A percentile compares a stretch with the other conserved stretches of the same genome.
phyloP scores from a whole-genome alignment of 1,284 basidiomycete genomes.

The Sporisorium graminicola region DNA sequence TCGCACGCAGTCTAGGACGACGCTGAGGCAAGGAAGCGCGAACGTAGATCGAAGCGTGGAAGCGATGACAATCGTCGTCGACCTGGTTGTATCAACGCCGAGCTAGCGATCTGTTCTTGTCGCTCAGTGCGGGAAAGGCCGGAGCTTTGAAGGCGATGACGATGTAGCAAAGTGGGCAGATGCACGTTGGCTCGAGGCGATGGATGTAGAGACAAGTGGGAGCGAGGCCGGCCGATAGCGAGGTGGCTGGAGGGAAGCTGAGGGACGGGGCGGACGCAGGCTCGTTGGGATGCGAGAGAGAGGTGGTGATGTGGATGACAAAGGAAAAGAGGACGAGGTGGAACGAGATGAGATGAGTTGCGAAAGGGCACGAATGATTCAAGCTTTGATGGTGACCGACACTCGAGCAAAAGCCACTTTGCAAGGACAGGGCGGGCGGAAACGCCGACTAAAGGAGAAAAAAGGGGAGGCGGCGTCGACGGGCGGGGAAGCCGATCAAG shows the following conservation, averaged over 20 bases:
- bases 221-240: neutral
- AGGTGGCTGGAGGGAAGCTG: neutral
- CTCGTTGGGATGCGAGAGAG: neutral
- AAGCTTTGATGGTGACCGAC: constrained; percentile 1
- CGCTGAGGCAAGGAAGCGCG: neutral
- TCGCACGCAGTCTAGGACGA: neutral
- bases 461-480: neutral
- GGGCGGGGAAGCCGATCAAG: constrained; percentile 5
- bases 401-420: neutral
- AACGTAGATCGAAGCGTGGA: too few species aligned
- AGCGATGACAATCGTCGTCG: too few species aligned
- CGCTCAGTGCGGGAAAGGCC: neutral
- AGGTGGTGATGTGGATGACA: neutral
- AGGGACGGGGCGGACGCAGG: too few species aligned
- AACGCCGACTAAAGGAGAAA: neutral
- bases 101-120: neutral
- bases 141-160: neutral
- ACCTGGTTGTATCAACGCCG: neutral
- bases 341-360: neutral
- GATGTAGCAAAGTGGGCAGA: neutral
- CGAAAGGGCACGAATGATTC: neutral
- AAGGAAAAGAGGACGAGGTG: neutral
- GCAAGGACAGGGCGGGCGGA: too few species aligned
- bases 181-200: neutral
- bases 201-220: neutral